Conservation (phyloP, 1,139 yeast genomes). For the Debaryomycetaceae sp. region DNA sequence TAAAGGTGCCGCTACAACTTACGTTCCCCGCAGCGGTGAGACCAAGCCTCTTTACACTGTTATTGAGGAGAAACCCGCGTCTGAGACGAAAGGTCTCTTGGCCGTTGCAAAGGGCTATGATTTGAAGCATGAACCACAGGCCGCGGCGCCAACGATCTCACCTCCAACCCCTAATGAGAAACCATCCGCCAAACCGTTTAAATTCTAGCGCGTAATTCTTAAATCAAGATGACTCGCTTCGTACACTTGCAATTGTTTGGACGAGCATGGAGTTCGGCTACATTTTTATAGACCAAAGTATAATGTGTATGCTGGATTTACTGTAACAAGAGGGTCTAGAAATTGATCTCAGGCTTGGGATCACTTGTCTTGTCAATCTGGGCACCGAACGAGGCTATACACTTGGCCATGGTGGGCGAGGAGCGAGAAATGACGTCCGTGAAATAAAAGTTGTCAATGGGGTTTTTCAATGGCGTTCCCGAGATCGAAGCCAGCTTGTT, state of each 20-base stretch:
- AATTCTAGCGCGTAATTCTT: too few species aligned
- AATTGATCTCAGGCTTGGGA: slow-evolving; percentile 33
- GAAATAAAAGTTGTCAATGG: slow-evolving; percentile 76
- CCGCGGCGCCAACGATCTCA: too few species aligned
- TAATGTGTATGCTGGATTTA: too few species aligned
- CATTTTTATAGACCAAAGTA: too few species aligned
- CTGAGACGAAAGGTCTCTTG: slow-evolving; percentile 8
- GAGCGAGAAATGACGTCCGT: slow-evolving; percentile 83
- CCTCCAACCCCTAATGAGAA: too few species aligned
- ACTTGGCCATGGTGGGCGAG: slow-evolving; percentile 85
- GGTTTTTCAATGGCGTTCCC: slow-evolving; percentile 50
- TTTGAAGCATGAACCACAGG: slow-evolving; percentile 5
- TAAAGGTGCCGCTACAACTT: not conserved
- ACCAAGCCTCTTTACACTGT: slow-evolving; percentile 18
- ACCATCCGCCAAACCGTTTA: too few species aligned
- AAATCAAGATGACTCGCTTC: not conserved
- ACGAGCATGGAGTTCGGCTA: too few species aligned
- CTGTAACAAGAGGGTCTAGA: too few species aligned
- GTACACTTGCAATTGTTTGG: slow-evolving; percentile 1
- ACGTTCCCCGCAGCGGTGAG: slow-evolving; percentile 1
- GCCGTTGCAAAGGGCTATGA: slow-evolving; percentile 12
- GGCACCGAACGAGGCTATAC: slow-evolving; percentile 59
- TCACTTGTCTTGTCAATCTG: slow-evolving; percentile 49
- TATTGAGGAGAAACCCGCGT: slow-evolving; percentile 13
- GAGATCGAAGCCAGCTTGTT: slow-evolving; percentile 27